Percentiles rank a stretch among this genome's conserved stretches.
phyloP scores from a whole-genome alignment of 106 monocot genomes.

The Acorus calamus region DNA sequence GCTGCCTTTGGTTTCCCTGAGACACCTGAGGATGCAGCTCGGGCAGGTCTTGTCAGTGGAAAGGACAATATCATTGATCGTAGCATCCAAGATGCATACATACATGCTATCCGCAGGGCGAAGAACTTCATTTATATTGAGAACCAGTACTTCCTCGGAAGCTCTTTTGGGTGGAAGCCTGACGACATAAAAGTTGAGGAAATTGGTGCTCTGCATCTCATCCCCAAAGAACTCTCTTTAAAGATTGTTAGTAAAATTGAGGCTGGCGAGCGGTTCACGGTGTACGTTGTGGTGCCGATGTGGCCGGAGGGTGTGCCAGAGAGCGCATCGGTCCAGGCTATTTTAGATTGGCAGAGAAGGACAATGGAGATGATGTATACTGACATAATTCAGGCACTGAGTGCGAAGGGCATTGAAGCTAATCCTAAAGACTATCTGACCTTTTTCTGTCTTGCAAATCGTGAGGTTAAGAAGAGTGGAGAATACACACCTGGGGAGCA shows the following conservation, averaged over 20 bases:
- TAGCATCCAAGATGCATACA: slow-evolving; percentile 65
- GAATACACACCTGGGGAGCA: slow-evolving; percentile 43
- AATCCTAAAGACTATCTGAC: slow-evolving; percentile 55
- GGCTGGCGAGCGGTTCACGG: slow-evolving; percentile 53
- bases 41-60: slow-evolving; percentile 47
- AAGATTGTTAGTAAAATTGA: slow-evolving; percentile 70
- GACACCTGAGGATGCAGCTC: slow-evolving; percentile 41
- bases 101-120: slow-evolving; percentile 49
- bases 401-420: slow-evolving; percentile 47
- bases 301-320: slow-evolving; percentile 74
- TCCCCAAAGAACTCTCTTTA: slow-evolving; percentile 53
- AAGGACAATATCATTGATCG: slow-evolving; percentile 54
- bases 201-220: slow-evolving; percentile 41
- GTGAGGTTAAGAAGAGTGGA: slow-evolving; percentile 46
- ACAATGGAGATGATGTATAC: slow-evolving; percentile 84
- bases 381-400: slow-evolving; percentile 41
- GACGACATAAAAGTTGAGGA: slow-evolving; percentile 49
- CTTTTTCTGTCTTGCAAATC: slow-evolving; percentile 66
- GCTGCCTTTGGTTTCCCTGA: slow-evolving; percentile 62
- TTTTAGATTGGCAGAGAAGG: slow-evolving; percentile 65
- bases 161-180: slow-evolving; percentile 49
- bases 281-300: slow-evolving; percentile 65
- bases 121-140: slow-evolving; percentile 71
- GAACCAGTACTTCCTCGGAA: slow-evolving; percentile 77
- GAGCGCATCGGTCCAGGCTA: slow-evolving; percentile 54